Conservation (phyloP, 306 rosid genomes). For the Cucurbita maxima region DNA sequence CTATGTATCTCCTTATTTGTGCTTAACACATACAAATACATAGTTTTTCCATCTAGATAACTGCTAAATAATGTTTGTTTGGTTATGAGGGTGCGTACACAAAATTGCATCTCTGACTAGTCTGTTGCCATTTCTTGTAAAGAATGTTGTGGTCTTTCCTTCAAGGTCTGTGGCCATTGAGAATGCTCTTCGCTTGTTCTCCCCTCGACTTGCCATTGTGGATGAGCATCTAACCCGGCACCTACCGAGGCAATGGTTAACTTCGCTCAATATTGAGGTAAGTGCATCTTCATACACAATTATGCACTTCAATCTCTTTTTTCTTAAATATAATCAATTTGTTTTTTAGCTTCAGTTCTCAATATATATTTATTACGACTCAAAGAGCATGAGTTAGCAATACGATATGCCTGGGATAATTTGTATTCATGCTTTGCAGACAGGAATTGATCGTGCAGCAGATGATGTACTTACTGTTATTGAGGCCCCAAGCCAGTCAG, state of each 20-base stretch:
- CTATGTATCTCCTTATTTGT: background rate
- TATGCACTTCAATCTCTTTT: background rate
- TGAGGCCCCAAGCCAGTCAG: slow-evolving; percentile 95
- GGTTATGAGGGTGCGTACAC: background rate
- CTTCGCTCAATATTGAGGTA: slow-evolving; percentile 66
- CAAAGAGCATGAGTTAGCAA: background rate
- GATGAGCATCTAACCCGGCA: slow-evolving; percentile 86
- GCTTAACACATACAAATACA: background rate
- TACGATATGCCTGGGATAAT: background rate
- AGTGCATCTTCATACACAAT: background rate
- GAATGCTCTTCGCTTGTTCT: slow-evolving; percentile 80
- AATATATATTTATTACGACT: background rate
- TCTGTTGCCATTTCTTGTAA: slow-evolving; percentile 22
- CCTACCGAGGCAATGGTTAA: slow-evolving; percentile 76
- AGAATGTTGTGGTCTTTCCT: slow-evolving; percentile 92
- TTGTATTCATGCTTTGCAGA: slow-evolving; percentile 19
- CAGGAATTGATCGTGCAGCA: slow-evolving; percentile 17
- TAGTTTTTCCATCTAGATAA: background rate
- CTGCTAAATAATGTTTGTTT: background rate
- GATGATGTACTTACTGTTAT: slow-evolving; percentile 54
- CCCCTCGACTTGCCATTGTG: slow-evolving; percentile 86
- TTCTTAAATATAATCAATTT: background rate
- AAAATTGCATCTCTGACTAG: slow-evolving; percentile 19
- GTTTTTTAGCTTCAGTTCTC: background rate
- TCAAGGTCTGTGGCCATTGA: slow-evolving; percentile 87